Base-by-base conservation (phyloP, 805 yeast genomes). In the Wickerhamomyces chambardii region DNA sequence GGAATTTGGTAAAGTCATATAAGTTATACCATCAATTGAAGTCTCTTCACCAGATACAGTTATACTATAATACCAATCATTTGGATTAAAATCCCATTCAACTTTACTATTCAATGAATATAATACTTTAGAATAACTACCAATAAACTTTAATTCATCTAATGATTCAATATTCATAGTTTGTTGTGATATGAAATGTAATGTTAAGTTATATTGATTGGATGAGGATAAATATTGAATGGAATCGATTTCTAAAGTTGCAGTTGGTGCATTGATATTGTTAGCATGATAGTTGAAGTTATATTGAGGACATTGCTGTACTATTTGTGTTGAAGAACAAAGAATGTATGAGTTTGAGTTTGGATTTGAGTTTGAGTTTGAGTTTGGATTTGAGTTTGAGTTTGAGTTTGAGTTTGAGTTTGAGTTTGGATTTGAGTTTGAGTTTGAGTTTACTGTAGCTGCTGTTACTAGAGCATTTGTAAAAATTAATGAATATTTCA, bases 131-230 rank as follows among this genome's bases (percentile, higher is more conserved):
- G 29, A 18, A 15, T 35, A 28, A n/a, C 26, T n/a, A 10, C 47
- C 48, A 27, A 37, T 40, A 27, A 44, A 27, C 36, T 46, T 46
- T 39, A 46, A 26, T 29, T 43, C 49, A 21, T 42, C 35, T 21
- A 45, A 25, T 3, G 48, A 42, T 6, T 28, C 29, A 15, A 40
- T 17, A 5, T 43, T 33, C 44, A 46, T 39, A 1, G 33, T 12
- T 4, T 35, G 38, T 7, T 11, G 11, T 5, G 45, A 27, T 6
- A 31, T 31, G 17, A 42, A 44, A 31, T 36, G 33, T 25, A 47
- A 41, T 11, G 34, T 38, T 10, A 47, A 45, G 6, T 39, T 31
- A 37, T 47, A 47, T 7, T 22, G 29, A 24, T 10, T 10, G 5
- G 26, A 6, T 24, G 26, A 24, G 7, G 6, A 5, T 9, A 24